Percentiles rank a stretch among this genome's conserved stretches.
Evolutionary conservation across 2,329 filamentous ascomycete species (phyloP).

Genomic region (Blumeriella jaapii): DNA sequence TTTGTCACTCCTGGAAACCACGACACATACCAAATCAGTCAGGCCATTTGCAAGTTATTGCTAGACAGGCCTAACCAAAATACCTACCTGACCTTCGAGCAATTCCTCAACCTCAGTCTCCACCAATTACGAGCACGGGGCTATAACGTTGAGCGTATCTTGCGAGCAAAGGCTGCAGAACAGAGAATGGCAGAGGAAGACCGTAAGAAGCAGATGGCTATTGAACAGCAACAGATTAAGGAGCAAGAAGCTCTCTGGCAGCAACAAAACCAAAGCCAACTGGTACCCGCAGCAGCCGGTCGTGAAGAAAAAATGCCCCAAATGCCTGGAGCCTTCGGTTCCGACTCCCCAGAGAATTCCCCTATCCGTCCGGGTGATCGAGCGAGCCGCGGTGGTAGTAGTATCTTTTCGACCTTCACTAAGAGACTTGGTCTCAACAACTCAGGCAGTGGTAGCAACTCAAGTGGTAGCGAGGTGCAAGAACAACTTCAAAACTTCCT

Average conservation of each 20-base stretch:
- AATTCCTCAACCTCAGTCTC: conserved; percentile 76
- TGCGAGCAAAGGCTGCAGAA: conserved; percentile 78
- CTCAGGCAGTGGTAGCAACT: conserved; percentile 2
- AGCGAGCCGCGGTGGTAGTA: conserved; percentile 19
- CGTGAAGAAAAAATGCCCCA: conserved; percentile 25
- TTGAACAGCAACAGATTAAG: conserved; percentile 57
- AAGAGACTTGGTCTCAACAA: conserved; percentile 57
- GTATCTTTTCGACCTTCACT: conserved; percentile 55
- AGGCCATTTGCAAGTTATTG: conserved; percentile 71
- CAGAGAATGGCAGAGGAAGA: conserved; percentile 78
- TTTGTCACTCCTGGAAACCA: conserved; percentile 57
- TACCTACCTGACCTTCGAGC: conserved; percentile 82
- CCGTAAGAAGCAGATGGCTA: conserved; percentile 60
- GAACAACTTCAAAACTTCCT: conserved; percentile 36
- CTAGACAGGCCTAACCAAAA: conserved; percentile 76
- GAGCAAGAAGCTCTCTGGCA: conserved; percentile 41
- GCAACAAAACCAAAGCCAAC: conserved; percentile 20
- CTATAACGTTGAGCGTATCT: conserved; percentile 92
- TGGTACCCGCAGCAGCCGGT: conserved; percentile 8
- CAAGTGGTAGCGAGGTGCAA: conserved; percentile 30
- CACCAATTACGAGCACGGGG: conserved; percentile 73
- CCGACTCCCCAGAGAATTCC: conserved; percentile 47
- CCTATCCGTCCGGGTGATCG: conserved; percentile 22
- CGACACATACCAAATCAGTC: conserved; percentile 87
- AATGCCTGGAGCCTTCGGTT: conserved; percentile 65